Conservation (phyloP, 768 basidiomycete genomes). For the Leucosporidium yakuticum region DNA sequence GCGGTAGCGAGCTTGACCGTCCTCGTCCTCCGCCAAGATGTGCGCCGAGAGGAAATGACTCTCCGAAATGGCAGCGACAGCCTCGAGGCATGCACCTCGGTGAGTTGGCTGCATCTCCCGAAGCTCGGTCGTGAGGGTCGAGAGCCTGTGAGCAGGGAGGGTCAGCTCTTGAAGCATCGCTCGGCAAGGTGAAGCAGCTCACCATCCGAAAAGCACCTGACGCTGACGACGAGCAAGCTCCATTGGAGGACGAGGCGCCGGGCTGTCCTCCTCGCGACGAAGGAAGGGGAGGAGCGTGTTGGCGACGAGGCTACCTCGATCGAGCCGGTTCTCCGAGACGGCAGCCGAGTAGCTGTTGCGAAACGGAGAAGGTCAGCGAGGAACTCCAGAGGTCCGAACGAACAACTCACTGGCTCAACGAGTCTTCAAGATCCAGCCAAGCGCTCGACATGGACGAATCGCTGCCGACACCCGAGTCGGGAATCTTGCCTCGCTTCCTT, state of each 20-base stretch:
- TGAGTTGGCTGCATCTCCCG: constrained; percentile 44
- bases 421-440: constrained; percentile 28
- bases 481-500: constrained; percentile 19
- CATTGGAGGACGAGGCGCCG: constrained; percentile 31
- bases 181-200: constrained; percentile 15
- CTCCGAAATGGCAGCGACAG: constrained; percentile 45
- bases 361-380: neutral
- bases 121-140: constrained; percentile 39
- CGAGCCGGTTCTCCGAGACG: constrained; percentile 33
- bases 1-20: constrained; percentile 40
- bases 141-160: neutral
- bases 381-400: too few relatives aligned
- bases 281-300: constrained; percentile 42
- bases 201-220: constrained; percentile 44
- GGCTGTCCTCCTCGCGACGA: constrained; percentile 42
- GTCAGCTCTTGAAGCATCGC: neutral
- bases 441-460: constrained; percentile 26
- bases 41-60: constrained; percentile 43
- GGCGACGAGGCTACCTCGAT: constrained; percentile 41
- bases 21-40: constrained; percentile 37
- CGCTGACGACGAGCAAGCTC: constrained; percentile 34
- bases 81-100: constrained; percentile 47
- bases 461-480: constrained; percentile 30
- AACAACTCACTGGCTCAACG: constrained; percentile 6
- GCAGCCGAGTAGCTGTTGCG: constrained; percentile 33